phyloP scores from a whole-genome alignment of 2,329 filamentous ascomycete genomes.

The Dissoconium aciculare region DNA sequence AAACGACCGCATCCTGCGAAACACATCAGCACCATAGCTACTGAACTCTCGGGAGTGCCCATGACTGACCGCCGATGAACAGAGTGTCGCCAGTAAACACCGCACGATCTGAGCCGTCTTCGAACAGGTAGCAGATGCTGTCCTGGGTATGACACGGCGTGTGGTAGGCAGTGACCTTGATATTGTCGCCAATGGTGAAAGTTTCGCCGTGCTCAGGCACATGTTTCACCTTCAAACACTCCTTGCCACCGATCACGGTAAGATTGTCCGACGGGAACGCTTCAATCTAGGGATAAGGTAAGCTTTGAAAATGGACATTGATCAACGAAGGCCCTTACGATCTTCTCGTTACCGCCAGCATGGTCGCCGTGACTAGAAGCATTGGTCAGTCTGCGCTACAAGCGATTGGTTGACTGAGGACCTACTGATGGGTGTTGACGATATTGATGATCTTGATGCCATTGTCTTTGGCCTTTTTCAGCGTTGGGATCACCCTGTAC shows the following conservation, averaged over 20 bases:
- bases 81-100: slow-evolving; percentile 95
- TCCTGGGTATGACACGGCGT: slow-evolving; percentile 98
- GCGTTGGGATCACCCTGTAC: slow-evolving; percentile 42
- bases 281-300: too few relatives aligned
- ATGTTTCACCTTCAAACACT: slow-evolving; percentile 65
- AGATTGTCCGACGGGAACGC: too few relatives aligned
- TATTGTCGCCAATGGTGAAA: slow-evolving; percentile 67
- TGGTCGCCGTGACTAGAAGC: slow-evolving; percentile 75
- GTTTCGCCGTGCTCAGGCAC: slow-evolving; percentile 61
- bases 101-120: slow-evolving; percentile 61
- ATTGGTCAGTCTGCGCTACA: neutral
- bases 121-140: slow-evolving; percentile 87
- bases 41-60: neutral
- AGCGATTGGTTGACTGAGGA: slow-evolving; percentile 5
- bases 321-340: slow-evolving; percentile 41
- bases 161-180: slow-evolving; percentile 74
- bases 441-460: slow-evolving; percentile 78
- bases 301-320: neutral
- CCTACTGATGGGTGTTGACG: slow-evolving; percentile 94
- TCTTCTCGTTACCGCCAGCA: slow-evolving; percentile 73
- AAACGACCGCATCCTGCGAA: slow-evolving; percentile 72
- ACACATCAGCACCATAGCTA: neutral
- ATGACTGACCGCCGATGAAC: slow-evolving; percentile 64
- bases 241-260: slow-evolving; percentile 71
- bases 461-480: slow-evolving; percentile 57